These are phyloP conservation scores for Pseudopyricularia javanii DNA, from an alignment of 2,329 filamentous ascomycete species.

Conservation along the genomic window DNA sequence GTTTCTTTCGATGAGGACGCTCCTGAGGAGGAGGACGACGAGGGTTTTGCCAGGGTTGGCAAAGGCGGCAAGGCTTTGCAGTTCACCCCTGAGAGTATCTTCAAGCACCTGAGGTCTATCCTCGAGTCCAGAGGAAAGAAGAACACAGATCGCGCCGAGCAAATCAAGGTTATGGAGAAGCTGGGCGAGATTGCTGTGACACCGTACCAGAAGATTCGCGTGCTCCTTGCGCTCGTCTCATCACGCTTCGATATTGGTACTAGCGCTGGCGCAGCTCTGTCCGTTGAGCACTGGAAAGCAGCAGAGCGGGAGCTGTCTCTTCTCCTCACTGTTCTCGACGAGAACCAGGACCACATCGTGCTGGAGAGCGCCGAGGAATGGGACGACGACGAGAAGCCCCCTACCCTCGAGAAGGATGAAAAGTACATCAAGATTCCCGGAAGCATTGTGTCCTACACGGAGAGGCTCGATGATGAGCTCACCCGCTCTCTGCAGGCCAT, in stretches of 20 bases:
- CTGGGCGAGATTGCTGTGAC: slow-evolving; percentile 77
- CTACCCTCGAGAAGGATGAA: slow-evolving; percentile 58
- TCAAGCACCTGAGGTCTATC: slow-evolving; percentile 89
- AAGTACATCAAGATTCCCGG: slow-evolving; percentile 84
- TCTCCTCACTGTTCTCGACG: slow-evolving; percentile 68
- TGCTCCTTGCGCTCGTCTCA: slow-evolving; percentile 82
- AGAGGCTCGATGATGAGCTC: slow-evolving; percentile 93
- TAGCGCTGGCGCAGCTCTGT: slow-evolving; percentile 69
- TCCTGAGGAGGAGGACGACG: slow-evolving; percentile 52
- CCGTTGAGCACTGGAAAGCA: slow-evolving; percentile 91
- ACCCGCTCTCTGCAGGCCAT: slow-evolving; percentile 95
- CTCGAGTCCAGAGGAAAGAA: slow-evolving; percentile 96
- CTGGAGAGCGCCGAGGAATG: slow-evolving; percentile 91
- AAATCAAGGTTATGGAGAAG: slow-evolving; percentile 97
- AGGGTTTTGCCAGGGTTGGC: slow-evolving; percentile 80
- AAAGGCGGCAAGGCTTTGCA: slow-evolving; percentile 79
- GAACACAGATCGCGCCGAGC: slow-evolving; percentile 90
- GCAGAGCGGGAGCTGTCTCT: slow-evolving; percentile 76
- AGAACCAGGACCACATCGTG: slow-evolving; percentile 70
- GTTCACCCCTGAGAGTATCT: slow-evolving; percentile 94
- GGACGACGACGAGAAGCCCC: slow-evolving; percentile 96
- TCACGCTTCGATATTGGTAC: slow-evolving; percentile 88
- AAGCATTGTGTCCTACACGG: slow-evolving; percentile 86
- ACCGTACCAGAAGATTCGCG: slow-evolving; percentile 88
- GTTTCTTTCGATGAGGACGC: slow-evolving; percentile 29